phyloP scores from a whole-genome alignment of 495 filamentous ascomycete species.

The Neurospora sp. region DNA sequence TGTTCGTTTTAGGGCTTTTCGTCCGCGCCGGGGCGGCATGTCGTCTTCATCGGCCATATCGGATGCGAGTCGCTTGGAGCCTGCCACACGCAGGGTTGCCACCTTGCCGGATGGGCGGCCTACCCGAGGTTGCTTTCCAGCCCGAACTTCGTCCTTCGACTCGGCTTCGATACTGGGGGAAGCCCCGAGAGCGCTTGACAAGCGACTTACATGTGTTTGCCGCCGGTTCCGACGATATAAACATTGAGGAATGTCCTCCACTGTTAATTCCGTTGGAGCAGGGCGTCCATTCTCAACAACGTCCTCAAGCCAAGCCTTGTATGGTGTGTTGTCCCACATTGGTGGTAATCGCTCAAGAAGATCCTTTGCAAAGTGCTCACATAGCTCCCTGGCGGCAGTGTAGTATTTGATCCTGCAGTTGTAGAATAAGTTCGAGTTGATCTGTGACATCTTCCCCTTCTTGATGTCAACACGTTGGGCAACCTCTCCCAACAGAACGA shows the following conservation, averaged over 20 bases:
- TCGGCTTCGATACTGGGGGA: conserved; percentile 3
- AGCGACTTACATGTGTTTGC: not conserved
- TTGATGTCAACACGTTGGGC: conserved; percentile 3
- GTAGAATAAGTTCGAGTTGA: conserved; percentile 17
- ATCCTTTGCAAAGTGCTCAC: not conserved
- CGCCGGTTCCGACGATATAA: not conserved
- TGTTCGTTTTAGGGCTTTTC: conserved; percentile 22
- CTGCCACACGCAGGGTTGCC: conserved; percentile 20
- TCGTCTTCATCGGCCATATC: conserved; percentile 24
- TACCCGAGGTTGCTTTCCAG: conserved; percentile 8
- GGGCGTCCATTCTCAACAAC: not conserved
- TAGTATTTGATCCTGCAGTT: conserved; percentile 25
- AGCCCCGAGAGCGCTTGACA: not conserved
- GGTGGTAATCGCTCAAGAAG: not conserved
- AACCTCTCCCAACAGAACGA: conserved; percentile 10
- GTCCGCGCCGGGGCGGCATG: conserved; percentile 1
- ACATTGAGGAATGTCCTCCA: conserved; percentile 15
- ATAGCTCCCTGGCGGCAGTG: not conserved
- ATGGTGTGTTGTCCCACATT: not conserved
- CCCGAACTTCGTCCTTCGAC: conserved; percentile 3
- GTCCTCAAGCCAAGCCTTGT: not conserved
- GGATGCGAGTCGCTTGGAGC: conserved; percentile 25
- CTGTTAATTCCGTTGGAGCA: conserved; percentile 6
- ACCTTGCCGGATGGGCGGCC: conserved; percentile 23
- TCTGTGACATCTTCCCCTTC: conserved; percentile 2